These are phyloP conservation scores for Leccinum barrowsii DNA, from an alignment of 768 basidiomycete species.

Conservation along the genomic window DNA sequence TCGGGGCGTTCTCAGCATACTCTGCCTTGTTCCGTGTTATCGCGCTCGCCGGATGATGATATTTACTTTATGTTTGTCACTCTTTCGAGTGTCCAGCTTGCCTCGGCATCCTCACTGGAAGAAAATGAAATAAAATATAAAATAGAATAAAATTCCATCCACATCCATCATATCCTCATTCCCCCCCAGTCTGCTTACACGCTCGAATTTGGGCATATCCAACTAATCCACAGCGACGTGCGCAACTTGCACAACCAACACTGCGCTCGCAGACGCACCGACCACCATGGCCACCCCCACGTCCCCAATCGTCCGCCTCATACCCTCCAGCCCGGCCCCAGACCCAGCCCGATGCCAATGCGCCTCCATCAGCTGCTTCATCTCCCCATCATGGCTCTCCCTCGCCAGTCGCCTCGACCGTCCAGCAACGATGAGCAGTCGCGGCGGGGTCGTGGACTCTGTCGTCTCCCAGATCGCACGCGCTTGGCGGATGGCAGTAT, in stretches of 20 bases:
- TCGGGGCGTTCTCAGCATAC: too few relatives aligned
- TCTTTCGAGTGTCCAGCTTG: too few relatives aligned
- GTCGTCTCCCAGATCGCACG: constrained; percentile 19
- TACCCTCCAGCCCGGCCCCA: constrained; percentile 20
- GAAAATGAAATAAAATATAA: background rate
- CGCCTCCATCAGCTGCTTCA: constrained; percentile 60
- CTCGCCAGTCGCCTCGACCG: constrained; percentile 71
- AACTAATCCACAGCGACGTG: constrained; percentile 10
- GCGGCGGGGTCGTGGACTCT: constrained; percentile 16
- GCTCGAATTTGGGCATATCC: background rate
- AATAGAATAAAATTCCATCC: background rate
- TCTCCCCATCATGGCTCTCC: constrained; percentile 67
- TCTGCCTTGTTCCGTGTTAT: too few relatives aligned
- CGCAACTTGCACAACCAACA: constrained; percentile 69
- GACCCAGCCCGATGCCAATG: background rate
- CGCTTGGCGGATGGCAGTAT: constrained; percentile 48
- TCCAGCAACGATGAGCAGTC: constrained; percentile 65
- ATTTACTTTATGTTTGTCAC: too few relatives aligned
- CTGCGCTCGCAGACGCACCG: constrained; percentile 46
- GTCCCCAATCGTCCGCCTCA: constrained; percentile 84
- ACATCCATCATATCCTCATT: background rate
- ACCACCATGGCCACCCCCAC: constrained; percentile 79
- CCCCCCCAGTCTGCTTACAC: background rate
- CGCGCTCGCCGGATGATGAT: too few relatives aligned
- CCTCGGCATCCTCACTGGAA: too few relatives aligned